These are phyloP conservation scores for Mariannaea sp. DNA, from an alignment of 2,329 filamentous ascomycete genomes.

Conservation along the genomic window DNA sequence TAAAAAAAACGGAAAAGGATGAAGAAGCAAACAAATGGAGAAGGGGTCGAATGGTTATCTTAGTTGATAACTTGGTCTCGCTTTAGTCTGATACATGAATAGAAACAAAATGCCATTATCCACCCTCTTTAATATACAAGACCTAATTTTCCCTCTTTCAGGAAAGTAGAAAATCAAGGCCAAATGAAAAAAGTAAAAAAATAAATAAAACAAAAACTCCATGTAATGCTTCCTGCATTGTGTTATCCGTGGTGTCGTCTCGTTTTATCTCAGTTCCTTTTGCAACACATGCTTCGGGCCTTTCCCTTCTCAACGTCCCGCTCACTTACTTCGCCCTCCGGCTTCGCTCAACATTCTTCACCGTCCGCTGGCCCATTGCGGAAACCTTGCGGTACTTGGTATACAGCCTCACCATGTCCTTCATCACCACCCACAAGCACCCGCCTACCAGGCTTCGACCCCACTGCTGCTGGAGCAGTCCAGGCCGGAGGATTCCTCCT, in stretches of 20 bases:
- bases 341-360: conserved; percentile 55
- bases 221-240: conserved; percentile 8
- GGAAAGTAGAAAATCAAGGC: too few species aligned
- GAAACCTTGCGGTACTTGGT: conserved; percentile 66
- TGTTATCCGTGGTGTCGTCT: too few species aligned
- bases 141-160: too few species aligned
- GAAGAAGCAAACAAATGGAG: too few species aligned
- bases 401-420: conserved; percentile 67
- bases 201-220: conserved; percentile 12
- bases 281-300: not conserved
- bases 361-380: conserved; percentile 57
- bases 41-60: not conserved
- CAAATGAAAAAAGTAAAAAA: too few species aligned
- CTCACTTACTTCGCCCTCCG: conserved; percentile 46
- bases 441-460: conserved; percentile 88
- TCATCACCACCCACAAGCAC: conserved; percentile 84
- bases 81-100: not conserved
- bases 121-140: too few species aligned
- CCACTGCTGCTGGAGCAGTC: conserved; percentile 83
- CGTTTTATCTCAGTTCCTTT: too few species aligned
- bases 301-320: not conserved
- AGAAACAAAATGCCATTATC: not conserved
- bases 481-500: conserved; percentile 51
- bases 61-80: not conserved
- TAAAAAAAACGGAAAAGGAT: too few species aligned